Base-by-base conservation (phyloP, 2,329 filamentous ascomycete species). In the Paracoccidioides brasiliensis region DNA sequence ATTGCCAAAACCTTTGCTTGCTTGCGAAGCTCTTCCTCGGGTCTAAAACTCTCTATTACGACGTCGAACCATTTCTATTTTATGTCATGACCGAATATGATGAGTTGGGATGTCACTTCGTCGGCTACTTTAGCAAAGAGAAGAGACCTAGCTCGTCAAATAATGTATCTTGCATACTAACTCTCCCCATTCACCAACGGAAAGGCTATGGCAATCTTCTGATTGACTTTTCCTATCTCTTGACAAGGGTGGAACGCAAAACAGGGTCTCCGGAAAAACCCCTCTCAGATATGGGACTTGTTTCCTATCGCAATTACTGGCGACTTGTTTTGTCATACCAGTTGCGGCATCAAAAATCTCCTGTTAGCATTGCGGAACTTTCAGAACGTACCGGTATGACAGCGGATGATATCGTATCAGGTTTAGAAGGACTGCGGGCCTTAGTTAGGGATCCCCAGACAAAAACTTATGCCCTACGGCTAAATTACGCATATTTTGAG, bases 51-150 rank as follows among this genome's bases (percentile, higher is more conserved):
- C 82, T 98, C 6, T 98, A 96, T 76, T 98, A 98, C 74, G 93
- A 98, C 64, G 93, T 98, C n/a, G 93, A 98, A 61, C 93, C 93
- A 0, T 98, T 98, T 68, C 74, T 98, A 40, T 98, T 98, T 75
- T 98, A 98, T 72, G 91, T 95, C 70, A 96, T 98, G 91, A 88
- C 88, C 32, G 85, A 84, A 43, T 83, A 87, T 62, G 88, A 90
- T 60, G 89, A 95, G 52, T 85, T 90, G 64, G 93, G 93, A 12
- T 93, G 86, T 64, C 93, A 97, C 66, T 80, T 98, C 52, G 88
- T 98, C n/a, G 93, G 93, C n/a, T 98, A 96, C 68, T 98, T 98
- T 71, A 97, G 93, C 52, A 98, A 98, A 69, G 93, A 98, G 73
- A 98, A 98, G 73, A 80, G 94, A 45, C 86, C 89, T 2, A 91